Percentiles rank a stretch among this genome's conserved stretches.
Evolutionary conservation across 2,329 filamentous ascomycete species (phyloP).

Genomic region (Phialophora macrospora): DNA sequence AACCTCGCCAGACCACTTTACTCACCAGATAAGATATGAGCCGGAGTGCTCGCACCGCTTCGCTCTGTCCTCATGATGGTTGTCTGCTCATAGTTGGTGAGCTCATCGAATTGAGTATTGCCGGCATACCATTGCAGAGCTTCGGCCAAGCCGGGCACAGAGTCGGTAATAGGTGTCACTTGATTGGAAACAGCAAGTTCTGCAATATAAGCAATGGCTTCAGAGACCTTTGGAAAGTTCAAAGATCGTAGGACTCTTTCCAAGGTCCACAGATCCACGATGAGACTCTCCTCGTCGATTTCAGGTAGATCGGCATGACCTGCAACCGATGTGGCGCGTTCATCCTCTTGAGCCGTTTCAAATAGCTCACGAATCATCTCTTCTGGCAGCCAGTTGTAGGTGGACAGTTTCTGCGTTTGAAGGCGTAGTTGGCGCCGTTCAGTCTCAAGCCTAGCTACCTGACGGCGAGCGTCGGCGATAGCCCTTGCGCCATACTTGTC

Average conservation of each 20-base stretch:
- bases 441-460: constrained; percentile 77
- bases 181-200: constrained; percentile 68
- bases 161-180: constrained; percentile 61
- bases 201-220: constrained; percentile 69
- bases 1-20: constrained; percentile 1
- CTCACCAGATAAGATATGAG: constrained; percentile 31
- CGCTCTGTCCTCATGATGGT: constrained; percentile 4
- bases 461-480: constrained; percentile 76
- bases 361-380: constrained; percentile 80
- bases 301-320: neutral
- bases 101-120: constrained; percentile 69
- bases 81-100: constrained; percentile 70
- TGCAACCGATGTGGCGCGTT: neutral
- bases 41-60: constrained; percentile 27
- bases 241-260: constrained; percentile 72
- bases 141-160: constrained; percentile 84
- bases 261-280: constrained; percentile 81
- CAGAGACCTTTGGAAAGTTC: constrained; percentile 70
- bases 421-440: constrained; percentile 80
- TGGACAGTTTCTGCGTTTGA: constrained; percentile 74
- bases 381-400: constrained; percentile 76
- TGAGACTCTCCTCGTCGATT: constrained; percentile 56
- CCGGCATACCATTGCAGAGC: constrained; percentile 88
- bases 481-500: constrained; percentile 82
- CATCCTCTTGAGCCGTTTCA: constrained; percentile 54